A percentile compares a stretch with the other conserved stretches of the same genome.
These are phyloP conservation scores for Aquanectria penicillioides DNA, from an alignment of 2,329 filamentous ascomycete genomes.

Conservation along the genomic window DNA sequence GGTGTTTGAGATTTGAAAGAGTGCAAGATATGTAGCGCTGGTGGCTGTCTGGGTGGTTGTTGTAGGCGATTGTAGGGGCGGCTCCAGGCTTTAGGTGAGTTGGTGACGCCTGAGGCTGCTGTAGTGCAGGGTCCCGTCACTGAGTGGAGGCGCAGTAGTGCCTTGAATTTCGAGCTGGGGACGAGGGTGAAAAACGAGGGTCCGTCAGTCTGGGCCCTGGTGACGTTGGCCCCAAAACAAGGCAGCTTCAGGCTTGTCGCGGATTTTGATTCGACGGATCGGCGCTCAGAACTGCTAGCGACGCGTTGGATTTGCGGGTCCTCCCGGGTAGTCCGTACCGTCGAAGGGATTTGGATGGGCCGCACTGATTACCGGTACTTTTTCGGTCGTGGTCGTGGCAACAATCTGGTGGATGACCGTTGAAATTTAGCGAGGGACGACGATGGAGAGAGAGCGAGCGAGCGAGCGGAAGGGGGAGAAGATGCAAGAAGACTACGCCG, in stretches of 20 bases:
- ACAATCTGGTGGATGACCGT: constrained; percentile 10
- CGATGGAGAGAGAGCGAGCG: constrained; percentile 9
- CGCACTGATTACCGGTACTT: no score
- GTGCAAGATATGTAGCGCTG: constrained; percentile 3
- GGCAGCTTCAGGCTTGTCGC: constrained; percentile 20
- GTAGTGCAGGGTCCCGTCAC: constrained; percentile 7
- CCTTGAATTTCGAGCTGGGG: background rate
- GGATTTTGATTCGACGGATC: constrained; percentile 32
- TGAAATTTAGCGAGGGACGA: constrained; percentile 25
- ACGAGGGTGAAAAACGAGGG: constrained; percentile 1
- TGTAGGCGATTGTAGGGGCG: background rate
- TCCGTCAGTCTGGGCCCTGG: constrained; percentile 9
- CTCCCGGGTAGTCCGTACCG: constrained; percentile 2
- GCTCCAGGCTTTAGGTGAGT: background rate
- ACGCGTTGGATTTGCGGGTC: constrained; percentile 36
- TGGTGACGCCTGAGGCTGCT: constrained; percentile 18
- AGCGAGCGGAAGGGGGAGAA: background rate
- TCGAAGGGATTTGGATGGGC: constrained; percentile 8
- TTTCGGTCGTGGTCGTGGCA: constrained; percentile 24
- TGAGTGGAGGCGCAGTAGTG: constrained; percentile 16
- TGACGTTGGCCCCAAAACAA: constrained; percentile 24
- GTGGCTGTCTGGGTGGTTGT: constrained; percentile 9
- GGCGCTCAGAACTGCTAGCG: constrained; percentile 12
- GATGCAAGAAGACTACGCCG: background rate
- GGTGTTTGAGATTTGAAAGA: constrained; percentile 15